These are phyloP conservation scores for Lentinula lateritia DNA, from an alignment of 768 basidiomycete genomes.

Conservation along the genomic window DNA sequence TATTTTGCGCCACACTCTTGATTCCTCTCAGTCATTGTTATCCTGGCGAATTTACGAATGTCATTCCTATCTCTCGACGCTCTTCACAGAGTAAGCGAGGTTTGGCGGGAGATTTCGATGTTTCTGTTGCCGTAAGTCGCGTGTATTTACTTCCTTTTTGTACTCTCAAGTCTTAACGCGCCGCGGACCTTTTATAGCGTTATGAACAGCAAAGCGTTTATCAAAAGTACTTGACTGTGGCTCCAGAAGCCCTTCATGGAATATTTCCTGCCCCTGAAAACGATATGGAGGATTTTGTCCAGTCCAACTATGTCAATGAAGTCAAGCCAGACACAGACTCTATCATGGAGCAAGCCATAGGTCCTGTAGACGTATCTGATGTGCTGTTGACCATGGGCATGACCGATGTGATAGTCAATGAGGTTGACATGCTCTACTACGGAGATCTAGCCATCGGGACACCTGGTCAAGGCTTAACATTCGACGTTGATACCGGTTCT, in stretches of 20 bases:
- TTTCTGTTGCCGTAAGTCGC: background rate
- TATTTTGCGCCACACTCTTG: background rate
- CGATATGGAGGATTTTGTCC: background rate
- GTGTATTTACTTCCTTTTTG: background rate
- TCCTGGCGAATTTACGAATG: background rate
- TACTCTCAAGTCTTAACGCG: background rate
- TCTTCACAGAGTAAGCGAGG: background rate
- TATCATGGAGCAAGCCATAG: conserved; percentile 13
- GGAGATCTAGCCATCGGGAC: conserved; percentile 48
- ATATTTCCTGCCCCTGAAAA: background rate
- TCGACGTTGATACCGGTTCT: conserved; percentile 68
- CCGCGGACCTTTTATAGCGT: background rate
- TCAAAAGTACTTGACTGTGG: background rate
- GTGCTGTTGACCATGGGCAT: background rate
- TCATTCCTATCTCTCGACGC: background rate
- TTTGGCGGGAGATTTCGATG: background rate
- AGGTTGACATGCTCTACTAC: conserved; percentile 36
- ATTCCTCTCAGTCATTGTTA: background rate
- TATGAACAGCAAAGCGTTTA: background rate
- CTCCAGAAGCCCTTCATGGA: background rate
- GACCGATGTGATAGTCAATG: conserved; percentile 8
- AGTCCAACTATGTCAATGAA: background rate
- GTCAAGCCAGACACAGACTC: background rate
- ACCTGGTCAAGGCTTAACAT: conserved; percentile 41
- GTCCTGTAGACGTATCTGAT: conserved; percentile 10